Evolutionary conservation across 2,329 filamentous ascomycete genomes (phyloP).

Genomic region (Lecanicillium sp.): DNA sequence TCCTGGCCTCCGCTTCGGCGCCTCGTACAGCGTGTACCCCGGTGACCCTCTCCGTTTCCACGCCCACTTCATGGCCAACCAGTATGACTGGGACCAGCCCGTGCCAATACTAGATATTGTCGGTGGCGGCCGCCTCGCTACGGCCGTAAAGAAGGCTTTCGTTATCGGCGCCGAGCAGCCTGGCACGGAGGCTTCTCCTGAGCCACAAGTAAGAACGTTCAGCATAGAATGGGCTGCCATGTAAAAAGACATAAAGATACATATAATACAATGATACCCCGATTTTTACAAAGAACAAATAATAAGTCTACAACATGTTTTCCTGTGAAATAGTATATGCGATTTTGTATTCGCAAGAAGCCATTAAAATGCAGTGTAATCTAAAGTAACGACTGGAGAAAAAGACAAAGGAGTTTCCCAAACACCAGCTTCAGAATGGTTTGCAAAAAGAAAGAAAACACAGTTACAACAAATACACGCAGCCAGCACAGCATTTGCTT

Average conservation of each 20-base stretch:
- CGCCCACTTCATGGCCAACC: constrained; percentile 85
- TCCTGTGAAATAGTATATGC: too few relatives aligned
- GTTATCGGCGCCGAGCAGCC: constrained; percentile 65
- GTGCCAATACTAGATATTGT: constrained; percentile 81
- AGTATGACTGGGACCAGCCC: constrained; percentile 79
- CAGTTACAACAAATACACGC: too few relatives aligned
- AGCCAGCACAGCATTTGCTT: background rate
- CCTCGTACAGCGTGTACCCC: constrained; percentile 89
- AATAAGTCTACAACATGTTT: too few relatives aligned
- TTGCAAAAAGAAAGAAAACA: too few relatives aligned
- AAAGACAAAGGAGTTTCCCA: background rate
- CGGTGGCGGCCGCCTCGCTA: constrained; percentile 78
- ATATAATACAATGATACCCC: background rate
- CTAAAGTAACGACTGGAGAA: background rate
- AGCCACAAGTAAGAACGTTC: constrained; percentile 57
- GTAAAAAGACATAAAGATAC: constrained; percentile 36
- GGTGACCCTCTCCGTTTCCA: constrained; percentile 93
- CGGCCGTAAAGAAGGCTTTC: constrained; percentile 93
- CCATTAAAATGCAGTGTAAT: background rate
- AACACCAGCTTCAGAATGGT: too few relatives aligned
- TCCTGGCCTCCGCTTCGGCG: constrained; percentile 88
- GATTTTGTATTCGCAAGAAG: background rate
- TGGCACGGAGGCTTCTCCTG: constrained; percentile 18
- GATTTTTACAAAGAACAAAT: background rate
- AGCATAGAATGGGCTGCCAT: constrained; percentile 93